Evolutionary conservation across 78 protist genomes (phyloP), one percentile per base, ranked within the genome.

Genomic region (Dictyostelium purpureum): DNA sequence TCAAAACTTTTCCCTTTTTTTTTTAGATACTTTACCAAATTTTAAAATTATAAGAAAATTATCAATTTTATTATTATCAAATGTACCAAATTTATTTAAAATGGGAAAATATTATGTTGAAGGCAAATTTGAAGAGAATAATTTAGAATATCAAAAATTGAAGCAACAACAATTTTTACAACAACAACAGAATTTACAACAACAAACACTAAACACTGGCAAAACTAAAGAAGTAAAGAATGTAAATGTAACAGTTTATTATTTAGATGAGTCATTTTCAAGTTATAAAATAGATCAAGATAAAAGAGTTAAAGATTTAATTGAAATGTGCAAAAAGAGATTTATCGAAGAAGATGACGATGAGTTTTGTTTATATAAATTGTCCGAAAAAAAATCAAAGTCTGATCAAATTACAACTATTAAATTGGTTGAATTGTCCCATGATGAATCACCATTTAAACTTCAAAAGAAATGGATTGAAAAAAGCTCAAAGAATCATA

Each of bases 21-120:
- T n/a, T 40, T 24, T 28, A 79, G 88, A 61, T 57, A 42, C 90
- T 24, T 11, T 83, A 31, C 73, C 80, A 49, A 51, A 83, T 71
- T 66, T 70, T 31, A 83, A 83, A 31, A 83, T 74, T 52, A 83
- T 83, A 11, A 16, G 77, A 33, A 83, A 75, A 71, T 26, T 83
- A 26, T 83, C 90, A 21, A 83, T 83, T 37, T 70, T 83, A 18
- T 70, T 83, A 57, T 66, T 83, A 26, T 83, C 90, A 38, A 83
- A 83, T 71, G 43, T 83, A 31, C 90, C 90, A 12, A 83, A 70
- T 56, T 77, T 71, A n/a, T 83, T 40, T 37, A 83, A 83, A 43
- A 67, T 83, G 80, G 90, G 90, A 26, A 40, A 37, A 24, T 37
- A 77, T 16, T 83, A 83, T 70, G 45, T 83, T 26, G 90, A 83